These are phyloP conservation scores for Mucor racemosus DNA, from an alignment of 371 early-diverging fungal genomes.

Conservation along the genomic window DNA sequence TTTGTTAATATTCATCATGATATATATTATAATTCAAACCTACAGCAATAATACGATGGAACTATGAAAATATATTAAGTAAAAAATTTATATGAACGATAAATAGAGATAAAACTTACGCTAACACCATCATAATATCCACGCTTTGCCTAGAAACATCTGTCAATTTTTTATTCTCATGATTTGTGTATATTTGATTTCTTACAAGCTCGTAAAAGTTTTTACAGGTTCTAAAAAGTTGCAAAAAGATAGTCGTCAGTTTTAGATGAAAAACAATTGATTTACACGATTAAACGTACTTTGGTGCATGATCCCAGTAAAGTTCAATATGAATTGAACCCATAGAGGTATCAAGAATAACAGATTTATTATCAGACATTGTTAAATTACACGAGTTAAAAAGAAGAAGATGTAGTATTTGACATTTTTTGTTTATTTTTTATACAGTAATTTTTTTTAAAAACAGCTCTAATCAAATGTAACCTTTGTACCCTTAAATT, in stretches of 20 bases:
- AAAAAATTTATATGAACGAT: background rate
- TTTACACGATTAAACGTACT: conserved; percentile 21
- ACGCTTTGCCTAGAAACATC: conserved; percentile 53
- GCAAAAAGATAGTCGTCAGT: background rate
- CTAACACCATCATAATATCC: conserved; percentile 73
- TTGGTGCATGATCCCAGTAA: conserved; percentile 77
- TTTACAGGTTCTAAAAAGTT: conserved; percentile 59
- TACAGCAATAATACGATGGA: conserved; percentile 82
- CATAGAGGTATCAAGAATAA: conserved; percentile 69
- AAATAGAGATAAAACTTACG: conserved; percentile 42
- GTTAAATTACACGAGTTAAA: background rate
- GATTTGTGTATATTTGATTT: background rate
- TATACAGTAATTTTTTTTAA: background rate
- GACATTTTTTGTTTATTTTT: conserved; percentile 6
- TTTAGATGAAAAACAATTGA: background rate
- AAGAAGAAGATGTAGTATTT: background rate
- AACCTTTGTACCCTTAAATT: conserved; percentile 70
- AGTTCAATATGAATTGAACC: conserved; percentile 71
- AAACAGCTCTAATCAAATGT: conserved; percentile 48
- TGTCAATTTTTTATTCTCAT: background rate
- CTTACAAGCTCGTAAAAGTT: conserved; percentile 78
- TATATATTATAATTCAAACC: conserved; percentile 6
- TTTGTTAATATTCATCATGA: background rate
- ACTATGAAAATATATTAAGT: conserved; percentile 39
- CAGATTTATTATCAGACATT: conserved; percentile 37